These are phyloP conservation scores for Russula compacta DNA, from an alignment of 768 basidiomycete genomes.

Conservation along the genomic window DNA sequence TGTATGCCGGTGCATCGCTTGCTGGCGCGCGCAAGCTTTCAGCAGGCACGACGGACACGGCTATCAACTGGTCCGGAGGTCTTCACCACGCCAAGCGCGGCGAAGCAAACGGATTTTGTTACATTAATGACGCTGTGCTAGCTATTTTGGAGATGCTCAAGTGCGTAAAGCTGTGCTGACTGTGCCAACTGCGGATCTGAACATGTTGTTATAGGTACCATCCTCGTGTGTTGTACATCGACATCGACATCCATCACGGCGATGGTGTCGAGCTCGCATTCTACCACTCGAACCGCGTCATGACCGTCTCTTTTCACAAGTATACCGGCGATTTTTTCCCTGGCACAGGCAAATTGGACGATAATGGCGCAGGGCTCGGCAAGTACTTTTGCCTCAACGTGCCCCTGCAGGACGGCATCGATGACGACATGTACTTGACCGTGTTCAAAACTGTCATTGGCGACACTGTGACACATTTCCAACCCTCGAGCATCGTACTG, in stretches of 20 bases:
- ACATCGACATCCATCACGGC: slow-evolving; percentile 98
- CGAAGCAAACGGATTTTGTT: slow-evolving; percentile 98
- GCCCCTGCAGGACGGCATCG: slow-evolving; percentile 90
- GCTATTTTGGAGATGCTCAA: slow-evolving; percentile 84
- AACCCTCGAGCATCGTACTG: slow-evolving; percentile 83
- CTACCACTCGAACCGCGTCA: slow-evolving; percentile 95
- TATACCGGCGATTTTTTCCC: slow-evolving; percentile 99
- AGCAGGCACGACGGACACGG: slow-evolving; percentile 84
- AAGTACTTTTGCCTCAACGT: slow-evolving; percentile 96
- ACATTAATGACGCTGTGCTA: slow-evolving; percentile 94
- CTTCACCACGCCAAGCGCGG: slow-evolving; percentile 97
- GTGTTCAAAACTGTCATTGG: slow-evolving; percentile 96
- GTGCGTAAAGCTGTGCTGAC: slow-evolving; percentile 12
- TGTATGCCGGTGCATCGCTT: slow-evolving; percentile 89
- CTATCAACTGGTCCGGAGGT: slow-evolving; percentile 98
- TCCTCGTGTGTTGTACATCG: slow-evolving; percentile 92
- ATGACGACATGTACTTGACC: slow-evolving; percentile 93
- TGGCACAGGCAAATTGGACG: slow-evolving; percentile 91
- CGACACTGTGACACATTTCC: slow-evolving; percentile 83
- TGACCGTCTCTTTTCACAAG: slow-evolving; percentile 99
- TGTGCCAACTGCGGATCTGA: background rate
- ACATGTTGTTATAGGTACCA: slow-evolving; percentile 50
- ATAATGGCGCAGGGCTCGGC: slow-evolving; percentile 79
- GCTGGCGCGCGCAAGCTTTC: slow-evolving; percentile 85
- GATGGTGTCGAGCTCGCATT: slow-evolving; percentile 98